Evolutionary conservation across 805 yeast genomes (phyloP).

Genomic region (Phaffomyces antillensis): DNA sequence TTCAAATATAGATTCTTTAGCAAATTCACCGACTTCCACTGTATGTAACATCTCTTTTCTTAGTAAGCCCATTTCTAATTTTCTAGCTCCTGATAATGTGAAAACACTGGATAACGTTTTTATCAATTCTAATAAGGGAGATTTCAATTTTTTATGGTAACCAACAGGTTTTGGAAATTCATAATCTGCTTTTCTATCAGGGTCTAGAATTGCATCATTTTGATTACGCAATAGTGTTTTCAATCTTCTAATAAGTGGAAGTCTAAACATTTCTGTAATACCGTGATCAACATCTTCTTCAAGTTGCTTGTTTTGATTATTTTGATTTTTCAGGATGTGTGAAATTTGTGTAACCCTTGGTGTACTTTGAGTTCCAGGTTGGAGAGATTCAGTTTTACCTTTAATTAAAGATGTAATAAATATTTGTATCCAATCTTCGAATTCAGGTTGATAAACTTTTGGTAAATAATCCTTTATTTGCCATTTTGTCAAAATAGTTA

Average conservation of each 20-base stretch:
- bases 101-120: constrained; percentile 70
- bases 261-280: constrained; percentile 49
- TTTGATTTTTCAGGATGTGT: constrained; percentile 41
- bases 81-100: constrained; percentile 54
- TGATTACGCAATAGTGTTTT: constrained; percentile 61
- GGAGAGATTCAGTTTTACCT: constrained; percentile 33
- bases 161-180: constrained; percentile 76
- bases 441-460: constrained; percentile 65
- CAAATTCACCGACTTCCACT: constrained; percentile 81
- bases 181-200: constrained; percentile 57
- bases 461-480: constrained; percentile 74
- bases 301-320: constrained; percentile 20
- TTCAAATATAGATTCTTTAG: constrained; percentile 60
- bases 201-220: constrained; percentile 62
- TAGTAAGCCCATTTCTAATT: constrained; percentile 65
- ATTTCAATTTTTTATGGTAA: constrained; percentile 46
- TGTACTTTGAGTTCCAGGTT: constrained; percentile 31
- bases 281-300: constrained; percentile 36
- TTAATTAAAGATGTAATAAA: constrained; percentile 65
- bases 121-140: constrained; percentile 75
- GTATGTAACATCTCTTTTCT: constrained; percentile 66
- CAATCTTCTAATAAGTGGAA: constrained; percentile 60
- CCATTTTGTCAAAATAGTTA: constrained; percentile 57
- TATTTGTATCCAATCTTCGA: constrained; percentile 79
- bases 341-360: constrained; percentile 68